Evolutionary conservation across 2,329 filamentous ascomycete species (phyloP).

Genomic region (Remersonia thermophila): DNA sequence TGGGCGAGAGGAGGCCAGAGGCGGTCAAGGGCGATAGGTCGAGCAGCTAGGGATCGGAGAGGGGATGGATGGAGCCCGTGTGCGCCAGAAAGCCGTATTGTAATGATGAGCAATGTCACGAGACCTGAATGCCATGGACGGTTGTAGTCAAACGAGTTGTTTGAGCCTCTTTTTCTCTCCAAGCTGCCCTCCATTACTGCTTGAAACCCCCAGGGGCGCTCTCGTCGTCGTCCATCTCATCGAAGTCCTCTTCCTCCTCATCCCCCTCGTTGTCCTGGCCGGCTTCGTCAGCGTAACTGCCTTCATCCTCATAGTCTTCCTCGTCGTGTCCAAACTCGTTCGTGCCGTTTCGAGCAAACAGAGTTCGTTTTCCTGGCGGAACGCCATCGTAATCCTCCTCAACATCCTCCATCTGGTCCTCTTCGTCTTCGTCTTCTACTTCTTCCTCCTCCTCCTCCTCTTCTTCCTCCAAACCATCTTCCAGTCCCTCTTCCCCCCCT

Average conservation of each 20-base stretch:
- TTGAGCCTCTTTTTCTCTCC: too few species aligned
- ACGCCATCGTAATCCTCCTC: conserved; percentile 16
- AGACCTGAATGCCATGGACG: too few species aligned
- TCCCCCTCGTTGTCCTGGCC: conserved; percentile 11
- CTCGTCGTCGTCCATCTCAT: conserved; percentile 13
- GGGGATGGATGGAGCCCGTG: too few species aligned
- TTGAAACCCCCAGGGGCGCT: conserved; percentile 8
- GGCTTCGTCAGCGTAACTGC: conserved; percentile 13
- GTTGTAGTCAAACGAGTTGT: too few species aligned
- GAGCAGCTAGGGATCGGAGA: background rate
- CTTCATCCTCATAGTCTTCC: conserved; percentile 20
- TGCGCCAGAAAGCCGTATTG: too few species aligned
- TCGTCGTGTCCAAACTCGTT: conserved; percentile 17
- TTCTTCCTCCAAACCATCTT: background rate
- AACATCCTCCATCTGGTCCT: conserved; percentile 15
- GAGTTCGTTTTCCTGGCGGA: too few species aligned
- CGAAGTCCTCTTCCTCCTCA: conserved; percentile 12
- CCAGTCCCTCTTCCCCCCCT: conserved; percentile 1
- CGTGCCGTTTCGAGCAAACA: too few species aligned
- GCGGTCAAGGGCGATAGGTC: background rate
- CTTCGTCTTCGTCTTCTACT: conserved; percentile 8
- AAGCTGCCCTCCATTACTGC: too few species aligned
- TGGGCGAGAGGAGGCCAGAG: too few species aligned
- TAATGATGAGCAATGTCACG: too few species aligned
- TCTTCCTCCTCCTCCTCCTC: conserved; percentile 8